phyloP scores from a whole-genome alignment of 202 grass and related monocot genomes.

The Panicum virgatum region DNA sequence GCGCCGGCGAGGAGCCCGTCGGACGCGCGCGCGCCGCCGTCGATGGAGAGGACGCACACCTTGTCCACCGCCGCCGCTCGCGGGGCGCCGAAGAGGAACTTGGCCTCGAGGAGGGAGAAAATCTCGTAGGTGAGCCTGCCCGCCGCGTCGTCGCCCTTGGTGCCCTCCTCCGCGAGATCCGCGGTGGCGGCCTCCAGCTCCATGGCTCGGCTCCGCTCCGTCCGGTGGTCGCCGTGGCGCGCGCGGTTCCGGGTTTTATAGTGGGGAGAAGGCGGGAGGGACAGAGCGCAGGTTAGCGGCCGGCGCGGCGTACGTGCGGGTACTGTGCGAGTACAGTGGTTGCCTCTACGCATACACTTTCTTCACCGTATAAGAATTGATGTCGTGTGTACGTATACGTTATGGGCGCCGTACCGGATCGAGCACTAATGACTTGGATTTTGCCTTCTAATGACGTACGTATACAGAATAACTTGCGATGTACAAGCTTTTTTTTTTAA shows the following conservation, averaged over 20 bases:
- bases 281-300: neutral
- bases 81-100: constrained; percentile 68
- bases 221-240: neutral
- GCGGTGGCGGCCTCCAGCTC: neutral
- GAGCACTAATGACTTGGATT: neutral
- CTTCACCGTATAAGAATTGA: neutral
- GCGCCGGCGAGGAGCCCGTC: constrained; percentile 74
- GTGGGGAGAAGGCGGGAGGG: neutral
- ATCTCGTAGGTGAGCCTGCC: constrained; percentile 87
- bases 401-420: neutral
- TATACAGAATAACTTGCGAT: too few species aligned
- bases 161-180: neutral
- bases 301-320: neutral
- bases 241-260: constrained; percentile 1
- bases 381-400: neutral
- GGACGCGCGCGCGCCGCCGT: constrained; percentile 63
- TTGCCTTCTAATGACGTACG: too few species aligned
- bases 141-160: constrained; percentile 26
- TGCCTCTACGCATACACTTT: neutral
- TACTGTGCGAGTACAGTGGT: neutral
- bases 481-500: too few species aligned
- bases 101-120: constrained; percentile 88
- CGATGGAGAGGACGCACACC: constrained; percentile 85
- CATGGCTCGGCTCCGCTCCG: neutral
- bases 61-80: neutral